Percentiles rank a stretch among this genome's conserved stretches.
Conservation (phyloP, 441 rosid species). For the Melianthus villosus region DNA sequence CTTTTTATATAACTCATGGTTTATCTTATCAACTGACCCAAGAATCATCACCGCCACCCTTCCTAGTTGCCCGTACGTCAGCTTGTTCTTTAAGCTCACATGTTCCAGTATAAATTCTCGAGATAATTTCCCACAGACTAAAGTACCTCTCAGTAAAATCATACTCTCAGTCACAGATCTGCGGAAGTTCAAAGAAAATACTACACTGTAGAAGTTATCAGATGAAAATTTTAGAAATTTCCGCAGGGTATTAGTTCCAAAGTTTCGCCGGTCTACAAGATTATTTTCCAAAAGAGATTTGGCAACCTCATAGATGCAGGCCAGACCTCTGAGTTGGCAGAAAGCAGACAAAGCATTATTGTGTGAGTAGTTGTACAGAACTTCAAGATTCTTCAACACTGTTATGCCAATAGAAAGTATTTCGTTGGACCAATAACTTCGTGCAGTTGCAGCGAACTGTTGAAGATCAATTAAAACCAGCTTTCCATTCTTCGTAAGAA, state of each 20-base stretch:
- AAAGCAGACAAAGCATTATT: slow-evolving; percentile 13
- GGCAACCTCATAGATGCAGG: slow-evolving; percentile 14
- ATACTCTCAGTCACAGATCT: slow-evolving; percentile 15
- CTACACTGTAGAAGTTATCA: slow-evolving; percentile 8
- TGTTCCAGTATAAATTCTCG: slow-evolving; percentile 9
- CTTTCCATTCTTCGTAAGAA: slow-evolving; percentile 6
- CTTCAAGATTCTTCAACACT: slow-evolving; percentile 20
- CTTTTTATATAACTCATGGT: slow-evolving; percentile 4
- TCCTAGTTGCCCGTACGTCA: slow-evolving; percentile 26
- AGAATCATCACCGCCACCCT: slow-evolving; percentile 19
- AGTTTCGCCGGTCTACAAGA: neutral
- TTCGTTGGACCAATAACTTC: slow-evolving; percentile 22
- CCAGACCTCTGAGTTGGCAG: slow-evolving; percentile 11
- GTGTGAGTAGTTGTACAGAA: slow-evolving; percentile 4
- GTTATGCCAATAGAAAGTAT: slow-evolving; percentile 23
- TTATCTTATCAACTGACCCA: slow-evolving; percentile 18
- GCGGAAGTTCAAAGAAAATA: slow-evolving; percentile 24
- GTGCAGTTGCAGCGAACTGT: slow-evolving; percentile 21
- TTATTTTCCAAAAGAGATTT: slow-evolving; percentile 18
- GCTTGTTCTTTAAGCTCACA: slow-evolving; percentile 2
- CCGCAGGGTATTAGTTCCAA: slow-evolving; percentile 3
- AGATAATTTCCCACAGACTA: slow-evolving; percentile 10
- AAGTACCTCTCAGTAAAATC: slow-evolving; percentile 19
- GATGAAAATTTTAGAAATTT: slow-evolving; percentile 10
- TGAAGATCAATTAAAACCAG: slow-evolving; percentile 11